These are phyloP conservation scores for Russula olivacea DNA, from an alignment of 768 basidiomycete species.

Conservation along the genomic window DNA sequence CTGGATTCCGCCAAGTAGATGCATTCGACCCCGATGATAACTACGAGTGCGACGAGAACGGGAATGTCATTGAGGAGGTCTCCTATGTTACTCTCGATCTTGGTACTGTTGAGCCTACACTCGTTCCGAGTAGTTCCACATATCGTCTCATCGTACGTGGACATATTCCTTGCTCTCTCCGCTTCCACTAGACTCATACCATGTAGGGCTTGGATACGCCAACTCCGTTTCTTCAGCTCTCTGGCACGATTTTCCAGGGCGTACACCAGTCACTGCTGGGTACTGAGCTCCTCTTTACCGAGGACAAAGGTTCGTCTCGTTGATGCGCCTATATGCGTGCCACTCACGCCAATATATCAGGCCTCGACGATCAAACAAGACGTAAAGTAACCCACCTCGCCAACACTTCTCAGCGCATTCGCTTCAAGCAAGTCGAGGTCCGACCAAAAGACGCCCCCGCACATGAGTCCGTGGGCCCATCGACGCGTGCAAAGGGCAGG, in stretches of 20 bases:
- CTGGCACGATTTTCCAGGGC: constrained; percentile 70
- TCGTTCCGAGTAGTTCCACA: constrained; percentile 62
- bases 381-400: constrained; percentile 49
- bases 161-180: not conserved
- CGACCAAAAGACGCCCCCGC: constrained; percentile 34
- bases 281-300: constrained; percentile 70
- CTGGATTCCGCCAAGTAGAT: constrained; percentile 63
- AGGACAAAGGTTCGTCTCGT: constrained; percentile 47
- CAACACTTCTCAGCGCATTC: constrained; percentile 62
- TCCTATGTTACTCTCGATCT: constrained; percentile 72
- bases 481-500: constrained; percentile 7
- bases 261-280: constrained; percentile 62
- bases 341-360: constrained; percentile 28
- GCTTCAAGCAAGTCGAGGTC: constrained; percentile 67
- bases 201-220: constrained; percentile 66
- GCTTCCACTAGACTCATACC: not conserved
- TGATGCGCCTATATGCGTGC: too few species aligned
- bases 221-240: constrained; percentile 70
- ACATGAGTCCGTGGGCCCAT: not conserved
- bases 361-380: constrained; percentile 44
- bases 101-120: constrained; percentile 62
- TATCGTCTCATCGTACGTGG: constrained; percentile 69
- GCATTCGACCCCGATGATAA: constrained; percentile 62
- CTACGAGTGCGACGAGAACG: constrained; percentile 44
- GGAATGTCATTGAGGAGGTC: constrained; percentile 44